Conservation (phyloP, 305 asterid species). For the Fraxinus velutina region DNA sequence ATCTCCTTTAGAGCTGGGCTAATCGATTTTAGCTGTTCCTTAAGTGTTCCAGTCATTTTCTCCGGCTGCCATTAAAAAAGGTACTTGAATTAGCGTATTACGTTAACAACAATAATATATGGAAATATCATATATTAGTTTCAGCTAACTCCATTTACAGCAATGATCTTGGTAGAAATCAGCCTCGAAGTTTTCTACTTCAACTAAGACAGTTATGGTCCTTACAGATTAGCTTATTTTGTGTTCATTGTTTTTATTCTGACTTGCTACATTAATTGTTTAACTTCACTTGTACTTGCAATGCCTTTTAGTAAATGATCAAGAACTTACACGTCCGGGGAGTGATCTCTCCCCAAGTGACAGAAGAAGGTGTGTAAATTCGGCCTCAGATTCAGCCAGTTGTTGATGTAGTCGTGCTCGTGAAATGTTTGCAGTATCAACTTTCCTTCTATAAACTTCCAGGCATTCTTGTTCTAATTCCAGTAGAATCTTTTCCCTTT, state of each 20-base stretch:
- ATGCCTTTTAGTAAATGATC: not conserved
- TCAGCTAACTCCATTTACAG: not conserved
- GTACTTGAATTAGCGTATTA: constrained; percentile 20
- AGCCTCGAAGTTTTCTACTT: not conserved
- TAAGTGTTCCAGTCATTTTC: constrained; percentile 82
- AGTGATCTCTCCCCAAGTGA: constrained; percentile 94
- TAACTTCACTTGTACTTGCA: not conserved
- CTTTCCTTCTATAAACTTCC: constrained; percentile 84
- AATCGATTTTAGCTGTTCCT: constrained; percentile 75
- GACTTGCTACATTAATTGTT: not conserved
- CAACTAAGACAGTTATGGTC: not conserved
- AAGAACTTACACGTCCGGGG: constrained; percentile 67
- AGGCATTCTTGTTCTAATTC: constrained; percentile 92
- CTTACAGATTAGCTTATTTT: not conserved
- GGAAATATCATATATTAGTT: not conserved
- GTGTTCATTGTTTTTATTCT: not conserved
- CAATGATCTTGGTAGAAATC: not conserved
- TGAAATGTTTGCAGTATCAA: constrained; percentile 81
- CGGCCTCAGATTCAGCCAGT: constrained; percentile 91
- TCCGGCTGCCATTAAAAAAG: constrained; percentile 63
- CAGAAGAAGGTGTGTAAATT: constrained; percentile 78
- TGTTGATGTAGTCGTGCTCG: constrained; percentile 86
- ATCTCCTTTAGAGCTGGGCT: constrained; percentile 84
- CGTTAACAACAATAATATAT: not conserved
- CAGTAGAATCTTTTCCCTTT: constrained; percentile 68